These are phyloP conservation scores for Sparassis latifolia DNA, from an alignment of 1,284 basidiomycete species.

Conservation along the genomic window DNA sequence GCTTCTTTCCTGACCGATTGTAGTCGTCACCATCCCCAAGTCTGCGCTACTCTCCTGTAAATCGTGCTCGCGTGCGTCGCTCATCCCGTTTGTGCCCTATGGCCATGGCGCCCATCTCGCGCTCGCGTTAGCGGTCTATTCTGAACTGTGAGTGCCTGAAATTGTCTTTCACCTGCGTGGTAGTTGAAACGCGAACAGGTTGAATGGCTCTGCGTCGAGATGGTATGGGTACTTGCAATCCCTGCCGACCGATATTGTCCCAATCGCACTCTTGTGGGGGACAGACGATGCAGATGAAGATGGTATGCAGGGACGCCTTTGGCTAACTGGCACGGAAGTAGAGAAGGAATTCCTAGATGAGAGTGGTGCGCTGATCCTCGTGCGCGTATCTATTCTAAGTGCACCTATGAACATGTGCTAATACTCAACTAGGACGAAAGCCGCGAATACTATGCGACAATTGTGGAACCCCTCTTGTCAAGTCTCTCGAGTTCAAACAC, in stretches of 20 bases:
- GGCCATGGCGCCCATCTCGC: slow-evolving; percentile 54
- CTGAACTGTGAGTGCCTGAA: slow-evolving; percentile 49
- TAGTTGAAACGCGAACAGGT: slow-evolving; percentile 23
- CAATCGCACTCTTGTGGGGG: slow-evolving; percentile 64
- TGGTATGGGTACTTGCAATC: slow-evolving; percentile 69
- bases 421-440: slow-evolving; percentile 35
- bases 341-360: slow-evolving; percentile 16
- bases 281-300: slow-evolving; percentile 20
- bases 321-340: slow-evolving; percentile 22
- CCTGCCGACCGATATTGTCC: slow-evolving; percentile 44
- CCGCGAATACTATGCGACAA: slow-evolving; percentile 37
- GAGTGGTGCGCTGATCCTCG: slow-evolving; percentile 11
- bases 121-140: slow-evolving; percentile 55
- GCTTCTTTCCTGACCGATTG: neutral
- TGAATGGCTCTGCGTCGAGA: slow-evolving; percentile 37
- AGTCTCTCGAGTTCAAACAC: slow-evolving; percentile 9
- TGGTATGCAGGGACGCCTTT: slow-evolving; percentile 26
- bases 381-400: slow-evolving; percentile 1
- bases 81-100: slow-evolving; percentile 38
- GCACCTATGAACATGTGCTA: neutral
- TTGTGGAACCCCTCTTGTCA: slow-evolving; percentile 32
- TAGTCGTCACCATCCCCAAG: slow-evolving; percentile 67
- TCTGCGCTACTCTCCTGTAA: slow-evolving; percentile 54
- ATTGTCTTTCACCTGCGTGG: slow-evolving; percentile 1
- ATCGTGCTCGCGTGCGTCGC: slow-evolving; percentile 35